phyloP scores from a whole-genome alignment of 257 asterid genomes.

The Nemophila menziesii region DNA sequence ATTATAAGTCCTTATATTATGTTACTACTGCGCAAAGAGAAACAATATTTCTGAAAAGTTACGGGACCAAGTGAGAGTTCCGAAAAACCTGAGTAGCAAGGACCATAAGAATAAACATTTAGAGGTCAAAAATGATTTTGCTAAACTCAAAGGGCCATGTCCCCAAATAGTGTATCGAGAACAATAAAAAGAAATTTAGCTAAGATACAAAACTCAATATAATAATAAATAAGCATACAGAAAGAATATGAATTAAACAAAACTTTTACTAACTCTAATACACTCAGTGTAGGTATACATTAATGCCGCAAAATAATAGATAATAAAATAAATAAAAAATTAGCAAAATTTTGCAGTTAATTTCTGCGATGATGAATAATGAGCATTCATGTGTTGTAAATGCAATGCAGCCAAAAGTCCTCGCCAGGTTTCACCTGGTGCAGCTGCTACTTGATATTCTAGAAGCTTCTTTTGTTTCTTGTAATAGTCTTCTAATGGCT shows the following conservation, averaged over 20 bases:
- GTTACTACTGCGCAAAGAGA: too few relatives aligned
- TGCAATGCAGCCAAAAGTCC: conserved; percentile 87
- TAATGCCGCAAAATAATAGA: background rate
- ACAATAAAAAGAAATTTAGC: too few relatives aligned
- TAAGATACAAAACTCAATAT: too few relatives aligned
- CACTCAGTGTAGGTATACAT: conserved; percentile 10
- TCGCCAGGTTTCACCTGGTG: conserved; percentile 69
- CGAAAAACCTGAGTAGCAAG: too few relatives aligned
- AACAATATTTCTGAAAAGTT: too few relatives aligned
- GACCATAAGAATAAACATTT: too few relatives aligned
- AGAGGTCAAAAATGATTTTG: too few relatives aligned
- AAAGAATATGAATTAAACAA: background rate
- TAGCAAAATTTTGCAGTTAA: conserved; percentile 36
- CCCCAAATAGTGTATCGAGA: too few relatives aligned
- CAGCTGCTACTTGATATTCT: conserved; percentile 57
- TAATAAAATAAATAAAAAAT: conserved; percentile 1
- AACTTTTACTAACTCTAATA: conserved; percentile 6
- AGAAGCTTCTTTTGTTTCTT: conserved; percentile 72
- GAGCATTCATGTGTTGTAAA: conserved; percentile 48
- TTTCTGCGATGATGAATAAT: conserved; percentile 43
- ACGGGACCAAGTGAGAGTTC: too few relatives aligned
- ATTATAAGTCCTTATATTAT: too few relatives aligned
- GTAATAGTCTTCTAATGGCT: conserved; percentile 73
- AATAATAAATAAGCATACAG: too few relatives aligned
- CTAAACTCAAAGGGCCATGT: too few relatives aligned